Evolutionary conservation across 192 early-diverging fungal genomes (phyloP).

Genomic region (Chytriomyces hyalinus): DNA sequence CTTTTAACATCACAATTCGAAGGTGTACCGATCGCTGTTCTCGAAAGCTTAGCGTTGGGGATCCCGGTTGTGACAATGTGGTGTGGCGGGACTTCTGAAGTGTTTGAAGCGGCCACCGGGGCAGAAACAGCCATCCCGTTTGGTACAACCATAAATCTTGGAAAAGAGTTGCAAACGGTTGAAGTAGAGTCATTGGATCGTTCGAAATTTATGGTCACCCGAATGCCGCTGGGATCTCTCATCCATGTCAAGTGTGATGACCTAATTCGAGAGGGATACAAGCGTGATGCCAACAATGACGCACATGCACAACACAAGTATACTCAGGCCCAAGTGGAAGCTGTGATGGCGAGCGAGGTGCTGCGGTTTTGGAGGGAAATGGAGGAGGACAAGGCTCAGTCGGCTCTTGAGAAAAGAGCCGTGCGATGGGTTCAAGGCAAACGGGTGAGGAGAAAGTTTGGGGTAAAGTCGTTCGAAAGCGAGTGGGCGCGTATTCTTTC

Average conservation of each 20-base stretch:
- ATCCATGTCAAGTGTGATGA: conserved; percentile 7
- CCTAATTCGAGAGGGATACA: background rate
- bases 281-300: background rate
- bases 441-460: conserved; percentile 1
- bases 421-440: conserved; percentile 4
- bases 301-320: background rate
- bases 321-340: conserved; percentile 7
- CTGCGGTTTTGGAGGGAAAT: conserved; percentile 7
- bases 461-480: background rate
- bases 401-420: background rate
- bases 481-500: background rate
- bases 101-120: conserved; percentile 1
- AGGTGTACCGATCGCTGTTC: conserved; percentile 36
- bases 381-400: background rate
- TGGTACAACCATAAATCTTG: background rate
- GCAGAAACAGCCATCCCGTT: background rate
- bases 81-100: conserved; percentile 37
- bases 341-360: conserved; percentile 24
- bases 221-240: conserved; percentile 3
- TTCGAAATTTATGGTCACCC: background rate
- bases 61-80: conserved; percentile 37
- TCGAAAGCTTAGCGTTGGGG: conserved; percentile 35
- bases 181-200: background rate
- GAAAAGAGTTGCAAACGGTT: background rate
- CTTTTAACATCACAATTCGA: conserved; percentile 38